Conservation (phyloP, 2,329 filamentous ascomycete genomes). For the Cladosporium sp. region DNA sequence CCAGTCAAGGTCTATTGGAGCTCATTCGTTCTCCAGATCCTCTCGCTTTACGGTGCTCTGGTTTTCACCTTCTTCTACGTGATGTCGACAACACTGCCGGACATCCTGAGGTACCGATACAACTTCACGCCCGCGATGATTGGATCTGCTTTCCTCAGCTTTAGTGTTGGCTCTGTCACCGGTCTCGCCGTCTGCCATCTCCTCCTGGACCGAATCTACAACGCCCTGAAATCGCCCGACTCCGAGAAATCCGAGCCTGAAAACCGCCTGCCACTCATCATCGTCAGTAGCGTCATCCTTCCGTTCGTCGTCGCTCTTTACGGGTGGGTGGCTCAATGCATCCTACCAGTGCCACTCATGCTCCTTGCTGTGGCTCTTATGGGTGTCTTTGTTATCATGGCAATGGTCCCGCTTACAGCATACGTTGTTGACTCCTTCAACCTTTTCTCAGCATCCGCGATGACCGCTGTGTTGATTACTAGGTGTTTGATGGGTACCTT, state of each 20-base stretch:
- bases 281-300: slow-evolving; percentile 48
- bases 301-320: slow-evolving; percentile 54
- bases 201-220: slow-evolving; percentile 36
- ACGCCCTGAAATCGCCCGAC: slow-evolving; percentile 25
- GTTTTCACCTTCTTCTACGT: slow-evolving; percentile 44
- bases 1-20: slow-evolving; percentile 41
- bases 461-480: slow-evolving; percentile 41
- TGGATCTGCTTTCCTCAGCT: slow-evolving; percentile 51
- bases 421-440: slow-evolving; percentile 45
- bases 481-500: slow-evolving; percentile 41
- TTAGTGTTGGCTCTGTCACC: slow-evolving; percentile 42
- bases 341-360: slow-evolving; percentile 51
- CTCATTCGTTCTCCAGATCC: slow-evolving; percentile 52
- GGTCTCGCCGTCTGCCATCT: slow-evolving; percentile 35
- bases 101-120: slow-evolving; percentile 39
- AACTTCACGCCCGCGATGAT: slow-evolving; percentile 45
- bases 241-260: slow-evolving; percentile 44
- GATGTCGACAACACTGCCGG: slow-evolving; percentile 42
- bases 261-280: slow-evolving; percentile 57
- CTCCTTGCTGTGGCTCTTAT: slow-evolving; percentile 51
- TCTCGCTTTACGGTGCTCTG: slow-evolving; percentile 41
- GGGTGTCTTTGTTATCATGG: slow-evolving; percentile 42
- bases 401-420: slow-evolving; percentile 40
- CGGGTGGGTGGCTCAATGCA: slow-evolving; percentile 51
- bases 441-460: slow-evolving; percentile 41